A percentile compares a stretch with the other conserved stretches of the same genome.
Evolutionary conservation across 352 stramenopile genomes (phyloP).

Genomic region (Peronospora tabacina): DNA sequence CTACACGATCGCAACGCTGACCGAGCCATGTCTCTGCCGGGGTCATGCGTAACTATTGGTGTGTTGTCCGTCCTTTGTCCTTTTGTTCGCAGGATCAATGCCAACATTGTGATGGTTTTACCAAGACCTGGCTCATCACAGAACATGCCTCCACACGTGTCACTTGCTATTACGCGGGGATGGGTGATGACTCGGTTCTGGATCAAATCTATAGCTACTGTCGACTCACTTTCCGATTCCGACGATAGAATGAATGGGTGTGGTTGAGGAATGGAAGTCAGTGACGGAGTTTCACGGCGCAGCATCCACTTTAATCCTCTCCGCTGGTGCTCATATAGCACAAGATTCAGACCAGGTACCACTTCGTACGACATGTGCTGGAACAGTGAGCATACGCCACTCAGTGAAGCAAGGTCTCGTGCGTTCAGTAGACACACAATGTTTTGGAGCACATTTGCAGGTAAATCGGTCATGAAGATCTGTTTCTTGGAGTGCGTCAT

Average conservation of each 20-base stretch:
- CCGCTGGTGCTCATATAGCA: constrained; percentile 67
- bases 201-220: constrained; percentile 48
- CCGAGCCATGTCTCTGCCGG: constrained; percentile 7
- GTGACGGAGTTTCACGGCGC: constrained; percentile 47
- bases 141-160: constrained; percentile 68
- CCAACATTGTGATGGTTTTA: constrained; percentile 84
- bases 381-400: constrained; percentile 60
- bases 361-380: constrained; percentile 81
- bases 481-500: constrained; percentile 30
- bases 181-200: constrained; percentile 33
- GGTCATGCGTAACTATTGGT: constrained; percentile 5
- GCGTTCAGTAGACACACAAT: constrained; percentile 58
- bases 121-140: constrained; percentile 78
- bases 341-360: constrained; percentile 61
- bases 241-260: constrained; percentile 48
- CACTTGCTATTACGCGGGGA: constrained; percentile 21
- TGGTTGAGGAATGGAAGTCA: constrained; percentile 24
- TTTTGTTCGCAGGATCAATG: constrained; percentile 71
- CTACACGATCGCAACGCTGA: constrained; percentile 35
- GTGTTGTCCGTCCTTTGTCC: constrained; percentile 36
- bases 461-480: constrained; percentile 61
- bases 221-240: constrained; percentile 5
- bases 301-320: constrained; percentile 76
- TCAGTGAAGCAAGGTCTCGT: constrained; percentile 49
- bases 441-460: constrained; percentile 43